Evolutionary conservation across 192 early-diverging fungal species (phyloP), one percentile per base, ranked within the genome.

Genomic region (Chytriomyces hyalinus): DNA sequence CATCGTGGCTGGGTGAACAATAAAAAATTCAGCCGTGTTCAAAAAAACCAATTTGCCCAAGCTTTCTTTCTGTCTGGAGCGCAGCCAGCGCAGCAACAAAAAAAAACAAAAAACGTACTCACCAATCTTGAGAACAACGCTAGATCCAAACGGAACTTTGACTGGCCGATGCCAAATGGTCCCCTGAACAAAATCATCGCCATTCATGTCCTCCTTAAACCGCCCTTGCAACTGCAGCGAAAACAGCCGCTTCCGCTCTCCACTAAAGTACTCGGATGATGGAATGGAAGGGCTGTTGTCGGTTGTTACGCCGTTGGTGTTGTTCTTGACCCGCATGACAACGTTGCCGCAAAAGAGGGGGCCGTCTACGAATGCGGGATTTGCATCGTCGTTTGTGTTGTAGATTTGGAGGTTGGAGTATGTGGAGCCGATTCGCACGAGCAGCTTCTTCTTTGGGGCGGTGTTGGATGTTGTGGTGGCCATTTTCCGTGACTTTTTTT

Each of bases 211-310:
- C 44, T 67, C 66, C 77, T 85, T 88, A 67, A 92, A 92, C 20
- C 87, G 79, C 17, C 83, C 85, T 48, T 85, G 87, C 43, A 92
- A 67, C 61, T 92, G 88, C 24, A 92, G 79, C 20, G 90, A 92
- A 81, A 87, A 90, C 8, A 81, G 78, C 57, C 88, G 82, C 15
- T 73, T 73, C 46, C 79, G 71, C 1, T 65, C 71, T 0, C 86
- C 84, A 43, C 11, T 20, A 67, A 91, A 92, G 20, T 86, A 82
- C 5, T 66, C 44, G 9, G 85, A 53, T 22, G n/a, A 80, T 67
- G 15, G n/a, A 28, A 84, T 67, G 26, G 72, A 51, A n/a, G 22
- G 4, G 2, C 20, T 76, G 46, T 15, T 71, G 49, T 76, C 71
- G 5, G 81, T 70, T 46, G 71, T 59, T 17, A 80, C 46, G n/a